Percentiles rank a stretch among this genome's conserved stretches.
These are phyloP conservation scores for Mycena leptocephala DNA, from an alignment of 768 basidiomycete species.

Conservation along the genomic window DNA sequence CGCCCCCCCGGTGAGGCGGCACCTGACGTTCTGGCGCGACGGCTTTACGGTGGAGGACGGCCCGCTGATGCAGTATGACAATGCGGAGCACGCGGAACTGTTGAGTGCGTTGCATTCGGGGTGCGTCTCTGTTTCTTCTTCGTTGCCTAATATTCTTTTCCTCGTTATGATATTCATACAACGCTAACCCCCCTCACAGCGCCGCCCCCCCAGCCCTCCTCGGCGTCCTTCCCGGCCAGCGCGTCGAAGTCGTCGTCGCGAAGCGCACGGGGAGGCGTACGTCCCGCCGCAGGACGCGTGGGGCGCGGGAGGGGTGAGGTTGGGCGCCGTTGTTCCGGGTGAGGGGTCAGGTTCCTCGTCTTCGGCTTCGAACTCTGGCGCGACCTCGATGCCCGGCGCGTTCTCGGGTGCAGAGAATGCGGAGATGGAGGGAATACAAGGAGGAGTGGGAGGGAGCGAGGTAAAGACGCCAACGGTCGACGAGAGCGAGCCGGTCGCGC, in stretches of 20 bases:
- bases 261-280: slow-evolving; percentile 83
- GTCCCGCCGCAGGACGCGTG: slow-evolving; percentile 63
- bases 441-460: slow-evolving; percentile 46
- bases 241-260: slow-evolving; percentile 86
- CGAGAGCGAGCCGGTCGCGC: slow-evolving; percentile 85
- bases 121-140: too few relatives aligned
- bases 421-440: too few relatives aligned
- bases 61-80: too few relatives aligned
- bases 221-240: slow-evolving; percentile 83
- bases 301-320: slow-evolving; percentile 60
- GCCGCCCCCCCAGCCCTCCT: slow-evolving; percentile 82
- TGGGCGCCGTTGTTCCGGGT: slow-evolving; percentile 84
- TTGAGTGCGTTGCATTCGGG: too few relatives aligned
- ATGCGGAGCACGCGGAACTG: too few relatives aligned
- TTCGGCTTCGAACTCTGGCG: slow-evolving; percentile 3
- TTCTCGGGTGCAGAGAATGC: too few relatives aligned
- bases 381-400: not conserved
- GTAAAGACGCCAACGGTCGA: slow-evolving; percentile 81
- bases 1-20: too few relatives aligned
- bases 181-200: too few relatives aligned
- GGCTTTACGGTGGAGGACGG: too few relatives aligned
- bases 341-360: slow-evolving; percentile 65
- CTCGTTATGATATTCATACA: too few relatives aligned
- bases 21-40: too few relatives aligned
- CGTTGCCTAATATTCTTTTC: too few relatives aligned